Evolutionary conservation across 2,329 filamentous ascomycete species (phyloP).

Genomic region (Lasiodiplodia citricola): DNA sequence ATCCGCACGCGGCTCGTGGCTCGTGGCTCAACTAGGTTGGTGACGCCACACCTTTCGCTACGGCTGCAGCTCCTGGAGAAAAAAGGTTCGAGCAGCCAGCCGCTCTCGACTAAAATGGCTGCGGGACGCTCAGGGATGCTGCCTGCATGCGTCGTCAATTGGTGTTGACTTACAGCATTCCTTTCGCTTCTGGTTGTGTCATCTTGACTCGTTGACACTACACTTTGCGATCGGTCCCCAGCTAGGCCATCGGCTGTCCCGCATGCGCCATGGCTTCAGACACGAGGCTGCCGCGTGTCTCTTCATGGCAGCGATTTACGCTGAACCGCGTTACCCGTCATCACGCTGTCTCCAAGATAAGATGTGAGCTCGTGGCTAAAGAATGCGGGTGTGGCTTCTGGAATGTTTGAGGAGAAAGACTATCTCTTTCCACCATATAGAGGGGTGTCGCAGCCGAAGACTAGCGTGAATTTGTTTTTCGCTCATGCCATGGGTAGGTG

Average conservation of each 20-base stretch:
- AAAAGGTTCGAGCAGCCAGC: not conserved
- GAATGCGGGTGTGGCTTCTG: not conserved
- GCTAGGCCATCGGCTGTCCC: not conserved
- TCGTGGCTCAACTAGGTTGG: conserved; percentile 21
- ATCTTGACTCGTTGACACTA: conserved; percentile 4
- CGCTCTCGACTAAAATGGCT: not conserved
- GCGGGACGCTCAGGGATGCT: not conserved
- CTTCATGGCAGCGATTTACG: not conserved
- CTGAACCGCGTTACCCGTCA: not conserved
- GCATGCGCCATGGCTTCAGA: not conserved
- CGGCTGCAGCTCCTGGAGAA: not conserved
- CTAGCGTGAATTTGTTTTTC: not conserved
- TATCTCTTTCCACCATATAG: not conserved
- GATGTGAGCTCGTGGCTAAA: not conserved
- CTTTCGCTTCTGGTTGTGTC: not conserved
- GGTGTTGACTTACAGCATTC: not conserved
- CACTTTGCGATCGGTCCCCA: conserved; percentile 1
- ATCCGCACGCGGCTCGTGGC: conserved; percentile 15
- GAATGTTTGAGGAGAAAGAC: not conserved
- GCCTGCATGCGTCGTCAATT: conserved; percentile 10
- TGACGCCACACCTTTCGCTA: conserved; percentile 2
- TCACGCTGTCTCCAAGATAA: not conserved
- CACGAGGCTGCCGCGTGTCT: not conserved
- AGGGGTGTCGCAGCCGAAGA: too few relatives aligned
- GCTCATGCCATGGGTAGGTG: not conserved